Percentiles rank a stretch among this genome's conserved stretches.
phyloP scores from a whole-genome alignment of 164 flowering plant species.

The Vitis amurensis region DNA sequence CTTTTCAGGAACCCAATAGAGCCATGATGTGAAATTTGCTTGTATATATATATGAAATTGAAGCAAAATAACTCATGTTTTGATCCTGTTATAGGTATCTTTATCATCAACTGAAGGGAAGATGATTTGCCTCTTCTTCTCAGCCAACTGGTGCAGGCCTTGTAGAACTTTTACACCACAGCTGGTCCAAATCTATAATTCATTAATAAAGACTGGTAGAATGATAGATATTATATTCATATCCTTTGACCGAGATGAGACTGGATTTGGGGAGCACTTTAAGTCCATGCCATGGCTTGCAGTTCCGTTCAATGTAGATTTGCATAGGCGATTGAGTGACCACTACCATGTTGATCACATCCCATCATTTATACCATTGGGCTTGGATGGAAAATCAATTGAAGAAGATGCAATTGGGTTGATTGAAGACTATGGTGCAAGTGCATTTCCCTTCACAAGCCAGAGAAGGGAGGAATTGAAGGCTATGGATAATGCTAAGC shows the following conservation, averaged over 20 bases:
- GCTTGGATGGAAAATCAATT: conserved; percentile 17
- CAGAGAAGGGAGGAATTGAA: conserved; percentile 43
- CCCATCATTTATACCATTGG: conserved; percentile 43
- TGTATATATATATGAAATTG: background rate
- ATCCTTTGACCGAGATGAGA: conserved; percentile 48
- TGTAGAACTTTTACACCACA: conserved; percentile 48
- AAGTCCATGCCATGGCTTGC: conserved; percentile 65
- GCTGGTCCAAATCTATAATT: conserved; percentile 41
- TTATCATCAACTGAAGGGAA: conserved; percentile 36
- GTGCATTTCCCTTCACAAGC: conserved; percentile 53
- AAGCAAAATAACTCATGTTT: background rate
- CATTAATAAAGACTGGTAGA: conserved; percentile 25
- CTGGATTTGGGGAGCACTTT: conserved; percentile 41
- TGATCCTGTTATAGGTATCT: conserved; percentile 28
- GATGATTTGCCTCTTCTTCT: conserved; percentile 49
- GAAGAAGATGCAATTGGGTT: conserved; percentile 39
- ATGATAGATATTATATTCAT: conserved; percentile 47
- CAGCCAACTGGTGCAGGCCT: conserved; percentile 70
- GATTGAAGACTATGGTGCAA: conserved; percentile 55
- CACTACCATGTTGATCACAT: conserved; percentile 34
- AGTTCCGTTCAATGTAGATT: conserved; percentile 36
- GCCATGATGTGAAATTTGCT: too few relatives aligned
- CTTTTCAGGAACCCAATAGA: too few relatives aligned
- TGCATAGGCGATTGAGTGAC: conserved; percentile 25
- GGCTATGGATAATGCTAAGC: conserved; percentile 38